A percentile compares a stretch with the other conserved stretches of the same genome.
Evolutionary conservation across 441 rosid genomes (phyloP).

Genomic region (Adansonia rubrostipa): DNA sequence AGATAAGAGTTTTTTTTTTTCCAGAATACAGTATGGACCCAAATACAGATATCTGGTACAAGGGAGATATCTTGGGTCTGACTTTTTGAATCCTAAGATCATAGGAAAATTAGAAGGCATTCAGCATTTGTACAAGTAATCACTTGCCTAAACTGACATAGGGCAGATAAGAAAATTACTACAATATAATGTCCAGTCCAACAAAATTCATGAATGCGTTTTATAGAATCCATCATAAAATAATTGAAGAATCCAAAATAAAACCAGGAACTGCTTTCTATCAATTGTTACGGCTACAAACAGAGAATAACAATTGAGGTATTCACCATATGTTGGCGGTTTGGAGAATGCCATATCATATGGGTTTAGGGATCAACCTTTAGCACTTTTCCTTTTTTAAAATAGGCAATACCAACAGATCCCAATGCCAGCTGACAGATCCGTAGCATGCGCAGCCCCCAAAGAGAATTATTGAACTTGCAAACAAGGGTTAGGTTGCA

Average conservation of each 20-base stretch:
- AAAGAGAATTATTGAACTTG: neutral
- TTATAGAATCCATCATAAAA: neutral
- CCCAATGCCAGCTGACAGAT: neutral
- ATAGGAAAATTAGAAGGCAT: neutral
- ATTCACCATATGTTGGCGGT: neutral
- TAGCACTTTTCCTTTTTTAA: neutral
- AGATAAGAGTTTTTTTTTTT: neutral
- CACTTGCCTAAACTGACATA: conserved; percentile 1
- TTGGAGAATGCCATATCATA: neutral
- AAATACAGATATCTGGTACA: neutral
- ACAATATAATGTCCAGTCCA: neutral
- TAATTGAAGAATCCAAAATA: neutral
- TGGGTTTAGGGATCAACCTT: neutral
- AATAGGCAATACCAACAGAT: neutral
- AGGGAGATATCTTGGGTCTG: neutral
- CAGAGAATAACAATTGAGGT: neutral
- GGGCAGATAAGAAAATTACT: neutral
- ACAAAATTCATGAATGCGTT: neutral
- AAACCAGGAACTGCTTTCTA: neutral
- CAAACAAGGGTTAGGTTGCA: neutral
- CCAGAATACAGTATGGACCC: neutral
- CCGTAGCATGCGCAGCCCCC: neutral
- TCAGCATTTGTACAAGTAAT: neutral
- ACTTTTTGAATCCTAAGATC: neutral
- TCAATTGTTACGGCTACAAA: neutral